These are phyloP conservation scores for Clausena lansium DNA, from an alignment of 345 rosid genomes.

Conservation along the genomic window DNA sequence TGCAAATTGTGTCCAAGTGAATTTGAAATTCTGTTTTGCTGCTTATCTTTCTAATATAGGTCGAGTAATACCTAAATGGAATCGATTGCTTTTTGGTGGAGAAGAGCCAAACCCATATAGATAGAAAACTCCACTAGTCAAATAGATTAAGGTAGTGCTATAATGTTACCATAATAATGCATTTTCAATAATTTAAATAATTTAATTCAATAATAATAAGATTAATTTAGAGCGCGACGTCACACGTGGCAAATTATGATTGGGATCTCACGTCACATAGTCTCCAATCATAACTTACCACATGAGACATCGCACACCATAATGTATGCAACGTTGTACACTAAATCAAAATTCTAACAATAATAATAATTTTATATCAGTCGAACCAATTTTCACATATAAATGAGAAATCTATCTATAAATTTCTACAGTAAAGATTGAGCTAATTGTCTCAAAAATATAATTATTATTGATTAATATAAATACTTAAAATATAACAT, in stretches of 20 bases:
- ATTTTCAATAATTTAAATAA: too few relatives aligned
- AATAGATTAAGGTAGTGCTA: background rate
- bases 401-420: too few relatives aligned
- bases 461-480: background rate
- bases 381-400: too few relatives aligned
- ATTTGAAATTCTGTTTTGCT: background rate
- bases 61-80: background rate
- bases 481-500: background rate
- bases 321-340: too few relatives aligned
- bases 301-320: too few relatives aligned
- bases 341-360: too few relatives aligned
- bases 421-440: accelerated
- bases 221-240: too few relatives aligned
- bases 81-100: slow-evolving; percentile 6
- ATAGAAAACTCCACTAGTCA: background rate
- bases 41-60: too few relatives aligned
- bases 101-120: slow-evolving; percentile 21
- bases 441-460: background rate
- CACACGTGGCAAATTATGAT: accelerated
- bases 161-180: too few relatives aligned
- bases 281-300: accelerated
- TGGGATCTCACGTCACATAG: accelerated
- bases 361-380: too few relatives aligned
- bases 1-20: slow-evolving; percentile 3
- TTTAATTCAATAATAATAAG: too few relatives aligned